Percentiles rank a stretch among this genome's conserved stretches.
Evolutionary conservation across 371 early-diverging fungal genomes (phyloP).

Genomic region (Lichtheimia hyalospora): DNA sequence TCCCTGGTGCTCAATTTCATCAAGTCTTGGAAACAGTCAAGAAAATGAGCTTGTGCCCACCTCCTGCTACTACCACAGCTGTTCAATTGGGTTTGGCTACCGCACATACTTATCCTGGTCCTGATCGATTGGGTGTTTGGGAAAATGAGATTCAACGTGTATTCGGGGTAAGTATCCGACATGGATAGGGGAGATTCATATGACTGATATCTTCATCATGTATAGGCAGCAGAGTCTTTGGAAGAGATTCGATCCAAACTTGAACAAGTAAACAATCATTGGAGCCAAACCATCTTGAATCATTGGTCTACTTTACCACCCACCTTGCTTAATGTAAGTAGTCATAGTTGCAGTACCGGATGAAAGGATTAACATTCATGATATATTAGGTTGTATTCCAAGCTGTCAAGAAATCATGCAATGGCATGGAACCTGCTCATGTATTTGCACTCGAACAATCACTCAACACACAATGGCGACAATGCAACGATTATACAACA

Average conservation of each 20-base stretch:
- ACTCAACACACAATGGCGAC: conserved; percentile 41
- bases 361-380: too few relatives aligned
- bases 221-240: conserved; percentile 22
- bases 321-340: conserved; percentile 24
- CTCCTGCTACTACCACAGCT: conserved; percentile 42
- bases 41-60: conserved; percentile 44
- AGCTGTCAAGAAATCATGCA: conserved; percentile 19
- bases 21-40: conserved; percentile 35
- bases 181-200: not conserved
- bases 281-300: conserved; percentile 31
- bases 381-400: conserved; percentile 23
- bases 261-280: conserved; percentile 13
- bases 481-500: conserved; percentile 30
- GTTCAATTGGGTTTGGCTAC: conserved; percentile 45
- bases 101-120: conserved; percentile 55
- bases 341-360: too few relatives aligned
- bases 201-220: not conserved
- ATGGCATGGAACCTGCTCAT: conserved; percentile 14
- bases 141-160: conserved; percentile 42
- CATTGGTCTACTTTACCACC: conserved; percentile 36
- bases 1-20: conserved; percentile 46
- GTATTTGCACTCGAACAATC: conserved; percentile 26
- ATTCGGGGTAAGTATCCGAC: conserved; percentile 43
- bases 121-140: conserved; percentile 57
- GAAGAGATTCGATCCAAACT: conserved; percentile 23